These are phyloP conservation scores for Fusarium continuum DNA, from an alignment of 2,329 filamentous ascomycete genomes.

Conservation along the genomic window DNA sequence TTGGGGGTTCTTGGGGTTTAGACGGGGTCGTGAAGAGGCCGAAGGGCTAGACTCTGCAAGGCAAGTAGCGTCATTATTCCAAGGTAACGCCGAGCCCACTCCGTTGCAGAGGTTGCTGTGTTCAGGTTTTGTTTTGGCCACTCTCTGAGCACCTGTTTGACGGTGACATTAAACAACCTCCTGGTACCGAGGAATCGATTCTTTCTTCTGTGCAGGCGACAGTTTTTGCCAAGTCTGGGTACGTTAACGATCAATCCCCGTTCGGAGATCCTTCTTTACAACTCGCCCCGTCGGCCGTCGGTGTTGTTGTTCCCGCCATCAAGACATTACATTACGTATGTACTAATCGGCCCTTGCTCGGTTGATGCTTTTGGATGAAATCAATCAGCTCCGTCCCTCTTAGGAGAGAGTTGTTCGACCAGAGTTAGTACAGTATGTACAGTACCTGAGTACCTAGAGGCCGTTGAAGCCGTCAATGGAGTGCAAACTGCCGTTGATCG, in stretches of 20 bases:
- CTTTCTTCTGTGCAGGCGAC: not conserved
- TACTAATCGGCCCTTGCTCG: slow-evolving; percentile 25
- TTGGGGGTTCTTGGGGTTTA: slow-evolving; percentile 35
- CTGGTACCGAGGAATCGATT: slow-evolving; percentile 18
- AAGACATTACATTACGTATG: slow-evolving; percentile 4
- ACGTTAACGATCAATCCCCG: slow-evolving; percentile 9
- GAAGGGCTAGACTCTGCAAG: slow-evolving; percentile 19
- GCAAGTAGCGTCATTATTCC: slow-evolving; percentile 24
- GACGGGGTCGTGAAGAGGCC: slow-evolving; percentile 18
- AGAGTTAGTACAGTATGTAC: no score
- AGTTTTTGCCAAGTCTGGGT: slow-evolving; percentile 15
- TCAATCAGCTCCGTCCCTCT: slow-evolving; percentile 5
- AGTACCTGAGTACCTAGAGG: no score
- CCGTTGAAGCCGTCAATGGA: slow-evolving; percentile 2
- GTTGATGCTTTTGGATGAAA: slow-evolving; percentile 6
- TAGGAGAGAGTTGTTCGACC: slow-evolving; percentile 4
- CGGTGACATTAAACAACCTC: slow-evolving; percentile 20
- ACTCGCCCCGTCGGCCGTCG: not conserved
- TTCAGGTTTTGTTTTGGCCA: slow-evolving; percentile 23
- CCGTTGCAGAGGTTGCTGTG: slow-evolving; percentile 6
- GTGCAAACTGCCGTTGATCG: not conserved
- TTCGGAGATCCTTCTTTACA: slow-evolving; percentile 14
- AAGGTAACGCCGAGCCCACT: slow-evolving; percentile 34
- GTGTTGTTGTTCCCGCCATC: slow-evolving; percentile 7
- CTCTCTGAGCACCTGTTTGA: slow-evolving; percentile 6